phyloP scores from a whole-genome alignment of 495 filamentous ascomycete genomes.

The Talaromyces thailandensis region DNA sequence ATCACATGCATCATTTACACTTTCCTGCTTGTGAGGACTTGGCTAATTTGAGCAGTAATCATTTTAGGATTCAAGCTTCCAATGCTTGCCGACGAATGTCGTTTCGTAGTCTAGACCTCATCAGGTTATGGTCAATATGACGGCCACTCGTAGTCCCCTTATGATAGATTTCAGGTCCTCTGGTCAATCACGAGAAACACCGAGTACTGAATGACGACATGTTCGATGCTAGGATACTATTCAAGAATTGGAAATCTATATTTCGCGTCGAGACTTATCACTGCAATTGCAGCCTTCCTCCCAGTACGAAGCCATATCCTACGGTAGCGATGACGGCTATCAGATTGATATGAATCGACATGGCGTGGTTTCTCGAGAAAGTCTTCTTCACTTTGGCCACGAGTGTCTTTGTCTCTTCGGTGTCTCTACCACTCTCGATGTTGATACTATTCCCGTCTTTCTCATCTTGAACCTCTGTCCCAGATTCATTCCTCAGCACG shows the following conservation, averaged over 20 bases:
- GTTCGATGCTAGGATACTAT: neutral
- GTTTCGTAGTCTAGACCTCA: neutral
- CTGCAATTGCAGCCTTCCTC: constrained; percentile 2
- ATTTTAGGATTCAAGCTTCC: neutral
- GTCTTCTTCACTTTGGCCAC: constrained; percentile 27
- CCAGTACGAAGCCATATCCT: constrained; percentile 41
- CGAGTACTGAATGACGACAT: neutral
- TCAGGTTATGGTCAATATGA: neutral
- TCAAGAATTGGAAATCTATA: neutral
- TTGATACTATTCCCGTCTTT: constrained; percentile 10
- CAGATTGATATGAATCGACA: constrained; percentile 48
- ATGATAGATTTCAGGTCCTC: neutral
- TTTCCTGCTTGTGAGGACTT: neutral
- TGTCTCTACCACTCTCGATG: neutral
- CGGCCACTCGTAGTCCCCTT: neutral
- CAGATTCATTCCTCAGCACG: neutral
- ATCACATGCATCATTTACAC: constrained; percentile 2
- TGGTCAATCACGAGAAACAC: neutral
- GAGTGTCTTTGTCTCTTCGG: constrained; percentile 14
- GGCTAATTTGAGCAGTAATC: constrained; percentile 1
- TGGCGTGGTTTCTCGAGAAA: constrained; percentile 43
- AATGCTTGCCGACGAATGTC: neutral
- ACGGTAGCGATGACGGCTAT: constrained; percentile 40
- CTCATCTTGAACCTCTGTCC: constrained; percentile 10
- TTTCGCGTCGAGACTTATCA: neutral